Evolutionary conservation across 495 filamentous ascomycete genomes (phyloP), one percentile per base, ranked within the genome.

Genomic region (Talaromyces liani): DNA sequence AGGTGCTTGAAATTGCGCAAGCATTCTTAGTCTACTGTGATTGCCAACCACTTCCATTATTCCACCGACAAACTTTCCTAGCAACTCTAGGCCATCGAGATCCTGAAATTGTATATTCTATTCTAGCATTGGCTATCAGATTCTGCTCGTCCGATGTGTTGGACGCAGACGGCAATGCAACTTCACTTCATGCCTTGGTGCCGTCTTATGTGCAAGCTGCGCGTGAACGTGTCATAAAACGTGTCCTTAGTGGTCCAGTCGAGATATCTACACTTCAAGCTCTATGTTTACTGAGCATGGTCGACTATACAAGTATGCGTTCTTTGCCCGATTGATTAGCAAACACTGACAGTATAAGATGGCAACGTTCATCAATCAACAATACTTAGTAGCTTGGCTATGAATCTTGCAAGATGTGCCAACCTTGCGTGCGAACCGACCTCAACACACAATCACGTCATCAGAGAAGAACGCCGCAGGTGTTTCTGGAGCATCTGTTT

Each of bases 401-500:
- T 82, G 74, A 77, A 76, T 36, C 67, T 82, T 18, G 79, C 77
- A 22, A 76, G 76, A 39, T 77, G 75, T 58, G 76, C 77, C 24
- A 76, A 77, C 63, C 67, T 82, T 8, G 75, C 69, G 4, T 66
- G 66, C 3, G 78, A 80, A 64, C 63, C 72, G 18, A 67, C 71
- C 10, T 24, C 63, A 2, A 14, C 57, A 8, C 61, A 70, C 10
- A 69, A 66, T 22, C 58, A 47, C 2, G 53, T 68, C 6, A 49
- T 66, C 9, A 75, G 71, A 7, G 79, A 80, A 63, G 79, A 82
- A 58, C 72, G 79, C 24, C 64, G 78, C 41, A 69, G 79, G 27
- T 82, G 79, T 55, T 82, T 80, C 36, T 82, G 79, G 79, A 78
- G 78, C 24, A 75, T 82, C 18, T 82, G 72, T 63, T 70, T 82